phyloP scores from a whole-genome alignment of 345 rosid species.

The Schrenkiella parvula region DNA sequence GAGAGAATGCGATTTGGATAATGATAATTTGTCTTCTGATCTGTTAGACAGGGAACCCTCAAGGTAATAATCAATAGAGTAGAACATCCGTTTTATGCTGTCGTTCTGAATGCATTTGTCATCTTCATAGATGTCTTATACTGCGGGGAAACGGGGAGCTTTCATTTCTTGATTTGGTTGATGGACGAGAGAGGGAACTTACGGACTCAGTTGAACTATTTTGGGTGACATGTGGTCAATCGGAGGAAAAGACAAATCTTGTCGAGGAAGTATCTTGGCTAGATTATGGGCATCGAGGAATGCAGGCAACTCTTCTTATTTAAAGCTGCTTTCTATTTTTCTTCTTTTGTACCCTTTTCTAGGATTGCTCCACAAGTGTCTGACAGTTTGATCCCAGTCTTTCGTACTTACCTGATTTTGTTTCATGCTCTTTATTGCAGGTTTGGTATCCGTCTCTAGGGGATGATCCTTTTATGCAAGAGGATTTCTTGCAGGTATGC shows the following conservation, averaged over 20 bases:
- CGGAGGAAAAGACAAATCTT: constrained; percentile 77
- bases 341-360: background rate
- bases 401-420: constrained; percentile 43
- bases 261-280: constrained; percentile 98
- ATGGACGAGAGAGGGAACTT: constrained; percentile 94
- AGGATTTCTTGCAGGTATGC: constrained; percentile 92
- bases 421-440: constrained; percentile 52
- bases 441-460: constrained; percentile 99
- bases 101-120: constrained; percentile 31
- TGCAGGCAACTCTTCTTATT: constrained; percentile 71
- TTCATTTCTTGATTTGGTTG: constrained; percentile 92
- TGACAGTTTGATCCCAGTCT: background rate
- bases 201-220: constrained; percentile 93
- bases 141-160: constrained; percentile 93
- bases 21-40: constrained; percentile 51
- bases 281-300: constrained; percentile 95
- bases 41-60: constrained; percentile 64
- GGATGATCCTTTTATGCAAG: constrained; percentile 84
- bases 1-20: constrained; percentile 44
- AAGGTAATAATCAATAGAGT: constrained; percentile 46
- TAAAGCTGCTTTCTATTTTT: background rate
- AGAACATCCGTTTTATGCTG: constrained; percentile 7
- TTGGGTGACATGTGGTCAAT: constrained; percentile 98
- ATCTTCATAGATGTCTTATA: constrained; percentile 72
- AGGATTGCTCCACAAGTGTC: background rate